phyloP scores from a whole-genome alignment of 768 basidiomycete species.

The Leccinum imitatum region DNA sequence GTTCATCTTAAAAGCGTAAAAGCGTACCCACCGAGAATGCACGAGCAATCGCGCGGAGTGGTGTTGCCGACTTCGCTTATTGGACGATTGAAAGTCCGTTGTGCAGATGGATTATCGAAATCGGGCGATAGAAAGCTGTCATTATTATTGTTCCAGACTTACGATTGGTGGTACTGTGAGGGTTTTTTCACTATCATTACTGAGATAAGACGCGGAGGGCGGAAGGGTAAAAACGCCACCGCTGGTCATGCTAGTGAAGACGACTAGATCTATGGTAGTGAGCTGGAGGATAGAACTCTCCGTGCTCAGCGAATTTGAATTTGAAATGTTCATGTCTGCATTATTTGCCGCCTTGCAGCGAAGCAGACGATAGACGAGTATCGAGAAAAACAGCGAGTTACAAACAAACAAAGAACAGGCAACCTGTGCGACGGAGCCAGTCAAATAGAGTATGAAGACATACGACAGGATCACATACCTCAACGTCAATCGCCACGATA shows the following conservation, averaged over 20 bases:
- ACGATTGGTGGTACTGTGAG: not conserved
- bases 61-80: not conserved
- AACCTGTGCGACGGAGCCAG: constrained; percentile 8
- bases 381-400: constrained; percentile 12
- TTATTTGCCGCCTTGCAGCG: not conserved
- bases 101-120: not conserved
- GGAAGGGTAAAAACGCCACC: not conserved
- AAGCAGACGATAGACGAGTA: constrained; percentile 9
- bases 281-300: constrained; percentile 1
- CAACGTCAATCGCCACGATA: constrained; percentile 11
- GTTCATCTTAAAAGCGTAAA: not conserved
- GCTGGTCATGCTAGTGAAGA: not conserved
- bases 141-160: not conserved
- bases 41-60: not conserved
- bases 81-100: not conserved
- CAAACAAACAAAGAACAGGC: constrained; percentile 16
- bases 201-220: not conserved
- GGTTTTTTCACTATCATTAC: not conserved
- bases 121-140: not conserved
- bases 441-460: not conserved
- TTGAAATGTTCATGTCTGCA: not conserved
- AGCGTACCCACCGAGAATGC: not conserved
- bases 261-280: constrained; percentile 13
- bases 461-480: constrained; percentile 7
- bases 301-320: not conserved